Conservation (phyloP, 345 rosid species). For the Hypericum perforatum region DNA sequence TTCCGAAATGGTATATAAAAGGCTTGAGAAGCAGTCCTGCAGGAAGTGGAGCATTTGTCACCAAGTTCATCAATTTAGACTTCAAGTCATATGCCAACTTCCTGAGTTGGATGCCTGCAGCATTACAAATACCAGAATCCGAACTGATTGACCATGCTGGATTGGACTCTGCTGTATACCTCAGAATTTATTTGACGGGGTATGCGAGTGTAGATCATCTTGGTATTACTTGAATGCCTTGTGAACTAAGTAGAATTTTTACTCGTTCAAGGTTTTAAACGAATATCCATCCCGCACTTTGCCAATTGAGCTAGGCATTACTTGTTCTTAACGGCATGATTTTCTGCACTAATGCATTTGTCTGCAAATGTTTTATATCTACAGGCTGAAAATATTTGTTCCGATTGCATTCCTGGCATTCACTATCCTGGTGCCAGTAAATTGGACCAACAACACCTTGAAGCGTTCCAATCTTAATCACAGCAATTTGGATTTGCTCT, state of each 20-base stretch:
- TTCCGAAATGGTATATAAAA: slow-evolving; percentile 87
- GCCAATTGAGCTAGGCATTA: too few species aligned
- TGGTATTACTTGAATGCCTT: background rate
- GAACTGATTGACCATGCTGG: slow-evolving; percentile 89
- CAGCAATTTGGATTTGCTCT: slow-evolving; percentile 73
- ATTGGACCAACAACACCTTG: slow-evolving; percentile 68
- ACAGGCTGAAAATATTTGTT: slow-evolving; percentile 78
- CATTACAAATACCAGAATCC: slow-evolving; percentile 85
- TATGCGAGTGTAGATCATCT: slow-evolving; percentile 20
- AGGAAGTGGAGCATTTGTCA: slow-evolving; percentile 39
- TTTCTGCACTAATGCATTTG: too few species aligned
- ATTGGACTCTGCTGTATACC: slow-evolving; percentile 74
- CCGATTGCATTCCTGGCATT: slow-evolving; percentile 70
- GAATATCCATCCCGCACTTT: too few species aligned
- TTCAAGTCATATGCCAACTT: slow-evolving; percentile 57
- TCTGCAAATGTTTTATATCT: background rate
- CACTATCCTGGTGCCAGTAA: slow-evolving; percentile 67
- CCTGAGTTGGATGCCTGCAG: slow-evolving; percentile 89
- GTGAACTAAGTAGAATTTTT: background rate
- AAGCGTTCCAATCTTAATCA: slow-evolving; percentile 43
- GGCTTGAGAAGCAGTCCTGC: slow-evolving; percentile 66
- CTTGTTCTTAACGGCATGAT: too few species aligned
- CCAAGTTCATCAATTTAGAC: slow-evolving; percentile 73
- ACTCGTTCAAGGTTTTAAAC: background rate
- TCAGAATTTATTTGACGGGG: slow-evolving; percentile 84